A percentile compares a stretch with the other conserved stretches of the same genome.
Conservation (phyloP, 495 filamentous ascomycete genomes). For the Aspergillus conjunctus region DNA sequence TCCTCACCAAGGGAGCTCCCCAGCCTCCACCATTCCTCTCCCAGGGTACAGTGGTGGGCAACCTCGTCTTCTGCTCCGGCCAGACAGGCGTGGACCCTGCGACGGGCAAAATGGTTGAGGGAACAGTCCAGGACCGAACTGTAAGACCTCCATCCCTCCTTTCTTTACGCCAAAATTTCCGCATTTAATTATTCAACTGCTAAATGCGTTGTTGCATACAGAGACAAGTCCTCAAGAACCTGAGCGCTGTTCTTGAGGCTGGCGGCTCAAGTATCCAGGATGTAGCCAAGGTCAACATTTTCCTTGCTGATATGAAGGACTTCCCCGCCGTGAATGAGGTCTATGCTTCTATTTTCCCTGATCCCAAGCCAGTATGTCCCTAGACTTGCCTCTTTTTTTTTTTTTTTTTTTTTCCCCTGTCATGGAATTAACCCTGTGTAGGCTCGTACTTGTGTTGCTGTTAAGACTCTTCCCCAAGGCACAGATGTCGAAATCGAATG, state of each 20-base stretch:
- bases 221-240: constrained; percentile 59
- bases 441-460: constrained; percentile 67
- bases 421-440: constrained; percentile 8
- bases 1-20: constrained; percentile 41
- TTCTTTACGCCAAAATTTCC: too few relatives aligned
- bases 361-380: constrained; percentile 53
- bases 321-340: constrained; percentile 65
- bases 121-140: constrained; percentile 56
- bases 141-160: constrained; percentile 34
- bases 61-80: constrained; percentile 49
- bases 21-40: constrained; percentile 46
- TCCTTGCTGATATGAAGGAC: constrained; percentile 68
- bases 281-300: constrained; percentile 71
- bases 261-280: constrained; percentile 62
- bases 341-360: constrained; percentile 56
- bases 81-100: constrained; percentile 53
- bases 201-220: constrained; percentile 6
- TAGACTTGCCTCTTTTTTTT: neutral
- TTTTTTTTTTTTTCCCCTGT: neutral
- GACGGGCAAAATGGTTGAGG: constrained; percentile 52
- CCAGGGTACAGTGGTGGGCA: constrained; percentile 46
- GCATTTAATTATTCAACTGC: neutral
- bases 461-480: constrained; percentile 62
- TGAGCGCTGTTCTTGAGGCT: constrained; percentile 65
- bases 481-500: constrained; percentile 77